These are phyloP conservation scores for Globisporangium echinulatum DNA, from an alignment of 352 stramenopile genomes.

Conservation along the genomic window DNA sequence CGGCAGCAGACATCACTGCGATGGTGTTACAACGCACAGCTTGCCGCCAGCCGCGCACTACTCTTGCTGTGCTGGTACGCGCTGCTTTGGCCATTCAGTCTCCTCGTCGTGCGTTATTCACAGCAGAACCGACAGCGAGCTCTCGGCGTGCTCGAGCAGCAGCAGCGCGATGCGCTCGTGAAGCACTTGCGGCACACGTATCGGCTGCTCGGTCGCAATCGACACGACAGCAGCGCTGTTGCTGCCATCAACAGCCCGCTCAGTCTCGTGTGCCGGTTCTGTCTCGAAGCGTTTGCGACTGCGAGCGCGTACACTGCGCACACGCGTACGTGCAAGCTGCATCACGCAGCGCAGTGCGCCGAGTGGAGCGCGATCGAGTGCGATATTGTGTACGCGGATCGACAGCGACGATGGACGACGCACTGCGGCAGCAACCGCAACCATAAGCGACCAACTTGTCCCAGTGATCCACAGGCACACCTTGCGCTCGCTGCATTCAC, in stretches of 20 bases:
- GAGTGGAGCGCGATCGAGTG: constrained; percentile 8
- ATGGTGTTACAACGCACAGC: background rate
- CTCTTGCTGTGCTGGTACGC: constrained; percentile 8
- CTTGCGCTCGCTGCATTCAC: background rate
- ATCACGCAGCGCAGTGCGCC: background rate
- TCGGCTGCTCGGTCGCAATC: background rate
- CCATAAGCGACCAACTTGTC: too few species aligned
- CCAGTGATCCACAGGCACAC: background rate
- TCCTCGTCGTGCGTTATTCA: background rate
- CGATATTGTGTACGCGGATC: constrained; percentile 7
- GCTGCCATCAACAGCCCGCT: background rate
- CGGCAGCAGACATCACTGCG: background rate
- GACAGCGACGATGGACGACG: background rate
- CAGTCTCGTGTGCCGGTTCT: constrained; percentile 8
- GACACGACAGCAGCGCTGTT: background rate
- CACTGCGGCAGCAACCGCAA: too few species aligned
- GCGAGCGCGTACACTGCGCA: constrained; percentile 4
- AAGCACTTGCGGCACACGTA: constrained; percentile 7
- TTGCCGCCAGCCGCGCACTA: background rate
- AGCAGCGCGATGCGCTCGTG: constrained; percentile 8
- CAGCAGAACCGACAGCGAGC: constrained; percentile 1
- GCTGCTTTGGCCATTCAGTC: constrained; percentile 5
- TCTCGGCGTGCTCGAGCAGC: background rate
- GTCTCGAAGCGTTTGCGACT: constrained; percentile 8
- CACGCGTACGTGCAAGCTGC: background rate